phyloP scores from a whole-genome alignment of 2,329 filamentous ascomycete genomes.

The Colletotrichum sublineola region DNA sequence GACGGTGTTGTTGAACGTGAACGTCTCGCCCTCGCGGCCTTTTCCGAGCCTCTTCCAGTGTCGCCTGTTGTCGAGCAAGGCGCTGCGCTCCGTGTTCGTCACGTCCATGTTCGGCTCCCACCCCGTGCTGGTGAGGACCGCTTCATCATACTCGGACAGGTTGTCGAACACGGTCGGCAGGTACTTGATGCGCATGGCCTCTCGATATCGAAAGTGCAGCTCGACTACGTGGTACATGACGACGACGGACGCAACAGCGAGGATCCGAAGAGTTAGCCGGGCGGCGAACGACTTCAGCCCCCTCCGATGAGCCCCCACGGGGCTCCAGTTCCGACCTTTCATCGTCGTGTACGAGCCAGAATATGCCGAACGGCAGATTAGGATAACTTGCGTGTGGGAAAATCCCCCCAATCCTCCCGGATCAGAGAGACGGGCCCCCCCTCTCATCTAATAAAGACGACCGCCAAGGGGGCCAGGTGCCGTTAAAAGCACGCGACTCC shows the following conservation, averaged over 20 bases:
- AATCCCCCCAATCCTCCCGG: neutral
- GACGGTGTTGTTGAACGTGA: constrained; percentile 47
- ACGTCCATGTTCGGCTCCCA: constrained; percentile 13
- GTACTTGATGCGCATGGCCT: constrained; percentile 39
- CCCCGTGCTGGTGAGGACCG: constrained; percentile 6
- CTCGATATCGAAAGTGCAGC: constrained; percentile 35
- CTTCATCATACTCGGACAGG: constrained; percentile 20
- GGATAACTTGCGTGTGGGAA: neutral
- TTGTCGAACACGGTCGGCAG: constrained; percentile 30
- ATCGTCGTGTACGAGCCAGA: constrained; percentile 8
- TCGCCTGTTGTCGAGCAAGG: constrained; percentile 43
- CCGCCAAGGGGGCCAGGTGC: constrained; percentile 17
- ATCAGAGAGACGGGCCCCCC: neutral
- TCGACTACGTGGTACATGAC: constrained; percentile 31
- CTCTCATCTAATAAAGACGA: constrained; percentile 29
- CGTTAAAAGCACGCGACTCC: neutral
- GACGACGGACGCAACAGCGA: constrained; percentile 27
- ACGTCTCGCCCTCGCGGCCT: constrained; percentile 50
- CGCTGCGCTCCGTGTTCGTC: constrained; percentile 8
- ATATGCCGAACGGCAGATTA: neutral
- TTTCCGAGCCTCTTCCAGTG: constrained; percentile 49
- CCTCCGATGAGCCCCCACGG: constrained; percentile 24
- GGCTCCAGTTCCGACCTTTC: constrained; percentile 38
- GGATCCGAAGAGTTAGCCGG: constrained; percentile 21
- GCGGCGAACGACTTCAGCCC: constrained; percentile 13